These are phyloP conservation scores for Linnemannia exigua DNA, from an alignment of 192 early-diverging fungal species.

Conservation along the genomic window DNA sequence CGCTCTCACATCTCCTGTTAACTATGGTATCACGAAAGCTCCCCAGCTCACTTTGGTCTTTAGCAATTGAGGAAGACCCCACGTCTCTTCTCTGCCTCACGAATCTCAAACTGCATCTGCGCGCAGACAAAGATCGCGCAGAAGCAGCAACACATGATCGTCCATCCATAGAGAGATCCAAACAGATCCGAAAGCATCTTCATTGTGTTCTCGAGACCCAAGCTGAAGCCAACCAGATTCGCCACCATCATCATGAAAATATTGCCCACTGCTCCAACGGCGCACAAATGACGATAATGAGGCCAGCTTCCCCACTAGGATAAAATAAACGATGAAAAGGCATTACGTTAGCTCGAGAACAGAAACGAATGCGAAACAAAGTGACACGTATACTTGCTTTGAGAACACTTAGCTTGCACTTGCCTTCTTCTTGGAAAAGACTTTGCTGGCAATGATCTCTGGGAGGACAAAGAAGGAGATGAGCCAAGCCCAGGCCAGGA, in stretches of 20 bases:
- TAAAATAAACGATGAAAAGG: slow-evolving; percentile 36
- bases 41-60: too few species aligned
- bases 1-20: neutral
- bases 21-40: neutral
- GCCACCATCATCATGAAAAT: slow-evolving; percentile 96
- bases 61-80: slow-evolving; percentile 57
- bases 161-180: slow-evolving; percentile 62
- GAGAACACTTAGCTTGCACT: neutral
- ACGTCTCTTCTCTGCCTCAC: slow-evolving; percentile 78
- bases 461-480: slow-evolving; percentile 90
- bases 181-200: slow-evolving; percentile 81
- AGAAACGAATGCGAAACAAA: neutral
- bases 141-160: slow-evolving; percentile 65
- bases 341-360: neutral
- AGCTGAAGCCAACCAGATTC: slow-evolving; percentile 95
- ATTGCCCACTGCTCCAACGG: slow-evolving; percentile 84
- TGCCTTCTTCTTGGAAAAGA: slow-evolving; percentile 70
- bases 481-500: slow-evolving; percentile 95
- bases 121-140: slow-evolving; percentile 71
- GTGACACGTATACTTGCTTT: neutral
- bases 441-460: slow-evolving; percentile 75
- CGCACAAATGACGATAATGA: slow-evolving; percentile 86
- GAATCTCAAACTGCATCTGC: slow-evolving; percentile 88
- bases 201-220: slow-evolving; percentile 90
- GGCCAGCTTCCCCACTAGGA: slow-evolving; percentile 69